Percentiles rank a stretch among this genome's conserved stretches.
Evolutionary conservation across 805 yeast species (phyloP).

Genomic region (Groenewaldozyma tartarivorans): DNA sequence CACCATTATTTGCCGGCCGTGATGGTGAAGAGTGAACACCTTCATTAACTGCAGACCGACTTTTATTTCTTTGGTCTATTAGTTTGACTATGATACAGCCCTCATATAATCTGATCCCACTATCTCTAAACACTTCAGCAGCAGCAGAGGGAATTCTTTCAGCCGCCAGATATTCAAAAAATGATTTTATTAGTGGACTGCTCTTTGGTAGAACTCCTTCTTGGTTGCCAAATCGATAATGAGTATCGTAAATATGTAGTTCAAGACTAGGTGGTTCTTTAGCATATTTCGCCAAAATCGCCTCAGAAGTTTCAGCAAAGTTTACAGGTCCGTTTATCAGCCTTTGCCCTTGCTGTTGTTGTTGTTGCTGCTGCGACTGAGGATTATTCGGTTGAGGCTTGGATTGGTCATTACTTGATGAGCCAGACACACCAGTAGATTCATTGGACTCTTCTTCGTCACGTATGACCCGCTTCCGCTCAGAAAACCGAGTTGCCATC

Average conservation of each 20-base stretch:
- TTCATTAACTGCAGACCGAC: neutral
- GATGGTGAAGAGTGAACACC: constrained; percentile 1
- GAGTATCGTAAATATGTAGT: constrained; percentile 85
- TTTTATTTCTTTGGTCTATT: constrained; percentile 65
- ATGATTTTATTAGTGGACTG: constrained; percentile 64
- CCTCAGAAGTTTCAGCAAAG: constrained; percentile 57
- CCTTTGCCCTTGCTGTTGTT: neutral
- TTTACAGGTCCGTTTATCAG: constrained; percentile 1
- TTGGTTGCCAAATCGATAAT: constrained; percentile 82
- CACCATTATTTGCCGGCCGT: constrained; percentile 3
- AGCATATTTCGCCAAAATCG: constrained; percentile 66
- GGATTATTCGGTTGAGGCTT: neutral
- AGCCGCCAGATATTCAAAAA: constrained; percentile 65
- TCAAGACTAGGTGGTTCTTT: constrained; percentile 72
- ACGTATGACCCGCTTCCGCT: constrained; percentile 15
- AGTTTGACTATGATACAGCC: constrained; percentile 82
- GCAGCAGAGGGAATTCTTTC: constrained; percentile 85
- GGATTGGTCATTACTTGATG: neutral
- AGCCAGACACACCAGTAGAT: neutral
- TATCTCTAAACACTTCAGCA: constrained; percentile 81
- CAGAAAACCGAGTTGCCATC: constrained; percentile 15
- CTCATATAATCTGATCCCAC: constrained; percentile 75
- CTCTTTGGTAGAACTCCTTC: constrained; percentile 79
- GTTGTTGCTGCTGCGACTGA: neutral
- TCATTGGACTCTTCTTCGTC: constrained; percentile 12